Evolutionary conservation across 176 grass and related monocot genomes (phyloP).

Genomic region (Alloteropsis semialata): DNA sequence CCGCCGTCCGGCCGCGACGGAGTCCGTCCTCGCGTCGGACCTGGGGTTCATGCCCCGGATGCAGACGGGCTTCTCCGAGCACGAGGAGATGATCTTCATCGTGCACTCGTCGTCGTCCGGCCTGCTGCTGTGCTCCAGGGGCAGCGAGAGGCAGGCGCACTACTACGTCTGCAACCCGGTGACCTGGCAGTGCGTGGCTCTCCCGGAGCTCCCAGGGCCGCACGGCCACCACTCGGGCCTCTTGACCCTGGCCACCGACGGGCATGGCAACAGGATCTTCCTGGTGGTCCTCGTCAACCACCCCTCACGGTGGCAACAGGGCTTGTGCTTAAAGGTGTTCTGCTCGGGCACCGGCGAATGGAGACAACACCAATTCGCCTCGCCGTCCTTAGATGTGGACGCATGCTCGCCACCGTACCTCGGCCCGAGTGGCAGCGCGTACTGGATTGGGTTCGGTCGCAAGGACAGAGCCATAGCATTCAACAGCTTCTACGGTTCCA

Average conservation of each 20-base stretch:
- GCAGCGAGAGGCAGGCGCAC: too few relatives aligned
- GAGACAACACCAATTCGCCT: not conserved
- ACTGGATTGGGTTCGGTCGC: not conserved
- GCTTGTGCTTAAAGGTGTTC: not conserved
- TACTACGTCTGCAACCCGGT: not conserved
- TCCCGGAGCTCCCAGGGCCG: not conserved
- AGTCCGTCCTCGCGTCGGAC: not conserved
- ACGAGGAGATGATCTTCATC: not conserved
- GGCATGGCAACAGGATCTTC: too few relatives aligned
- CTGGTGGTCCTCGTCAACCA: too few relatives aligned
- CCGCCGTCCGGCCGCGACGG: not conserved
- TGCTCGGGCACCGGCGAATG: not conserved
- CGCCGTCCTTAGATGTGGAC: not conserved
- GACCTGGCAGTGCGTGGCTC: not conserved
- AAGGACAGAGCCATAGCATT: not conserved
- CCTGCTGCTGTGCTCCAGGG: too few relatives aligned
- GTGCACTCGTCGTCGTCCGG: not conserved
- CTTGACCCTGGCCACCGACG: too few relatives aligned
- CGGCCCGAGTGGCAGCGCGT: not conserved
- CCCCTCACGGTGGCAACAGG: too few relatives aligned
- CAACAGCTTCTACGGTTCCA: not conserved
- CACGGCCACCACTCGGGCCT: too few relatives aligned
- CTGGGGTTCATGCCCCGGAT: too few relatives aligned
- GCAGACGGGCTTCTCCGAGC: too few relatives aligned
- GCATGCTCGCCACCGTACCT: too few relatives aligned